phyloP scores from a whole-genome alignment of 768 basidiomycete species.

The Fibroporia radiculosa region DNA sequence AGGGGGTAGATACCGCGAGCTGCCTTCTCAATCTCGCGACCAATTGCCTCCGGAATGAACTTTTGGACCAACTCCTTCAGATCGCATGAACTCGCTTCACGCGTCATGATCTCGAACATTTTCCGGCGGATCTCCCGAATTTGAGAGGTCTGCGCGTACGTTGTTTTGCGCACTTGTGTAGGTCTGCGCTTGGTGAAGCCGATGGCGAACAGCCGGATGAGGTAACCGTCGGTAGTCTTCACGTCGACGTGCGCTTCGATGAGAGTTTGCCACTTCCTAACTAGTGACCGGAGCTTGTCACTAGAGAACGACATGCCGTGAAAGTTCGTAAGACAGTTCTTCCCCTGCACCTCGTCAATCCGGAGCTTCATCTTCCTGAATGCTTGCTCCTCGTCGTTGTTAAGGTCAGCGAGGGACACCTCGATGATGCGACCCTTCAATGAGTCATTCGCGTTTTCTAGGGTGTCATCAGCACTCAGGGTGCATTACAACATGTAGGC shows the following conservation, averaged over 20 bases:
- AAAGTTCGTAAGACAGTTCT: constrained; percentile 99
- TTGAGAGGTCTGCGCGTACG: constrained; percentile 93
- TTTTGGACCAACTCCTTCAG: constrained; percentile 98
- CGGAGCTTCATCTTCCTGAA: constrained; percentile 99
- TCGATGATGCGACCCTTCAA: constrained; percentile 96
- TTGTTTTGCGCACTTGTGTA: constrained; percentile 97
- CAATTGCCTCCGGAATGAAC: constrained; percentile 98
- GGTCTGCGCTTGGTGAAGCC: constrained; percentile 98
- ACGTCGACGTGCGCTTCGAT: constrained; percentile 99
- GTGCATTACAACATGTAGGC: not conserved
- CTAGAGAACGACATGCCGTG: constrained; percentile 99
- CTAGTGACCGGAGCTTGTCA: constrained; percentile 98
- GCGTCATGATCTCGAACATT: constrained; percentile 99
- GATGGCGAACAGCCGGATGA: constrained; percentile 96
- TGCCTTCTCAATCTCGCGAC: constrained; percentile 99
- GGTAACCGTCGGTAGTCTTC: constrained; percentile 98
- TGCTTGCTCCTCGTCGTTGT: constrained; percentile 99
- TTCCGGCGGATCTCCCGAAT: constrained; percentile 97
- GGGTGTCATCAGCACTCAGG: constrained; percentile 9
- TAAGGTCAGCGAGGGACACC: constrained; percentile 93
- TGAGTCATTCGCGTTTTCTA: constrained; percentile 98
- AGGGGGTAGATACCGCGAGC: constrained; percentile 94
- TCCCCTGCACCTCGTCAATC: constrained; percentile 93
- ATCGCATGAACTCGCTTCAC: constrained; percentile 92
- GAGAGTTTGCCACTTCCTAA: constrained; percentile 99